Conservation (phyloP, 768 basidiomycete genomes). For the Boletus subcaerulescens region DNA sequence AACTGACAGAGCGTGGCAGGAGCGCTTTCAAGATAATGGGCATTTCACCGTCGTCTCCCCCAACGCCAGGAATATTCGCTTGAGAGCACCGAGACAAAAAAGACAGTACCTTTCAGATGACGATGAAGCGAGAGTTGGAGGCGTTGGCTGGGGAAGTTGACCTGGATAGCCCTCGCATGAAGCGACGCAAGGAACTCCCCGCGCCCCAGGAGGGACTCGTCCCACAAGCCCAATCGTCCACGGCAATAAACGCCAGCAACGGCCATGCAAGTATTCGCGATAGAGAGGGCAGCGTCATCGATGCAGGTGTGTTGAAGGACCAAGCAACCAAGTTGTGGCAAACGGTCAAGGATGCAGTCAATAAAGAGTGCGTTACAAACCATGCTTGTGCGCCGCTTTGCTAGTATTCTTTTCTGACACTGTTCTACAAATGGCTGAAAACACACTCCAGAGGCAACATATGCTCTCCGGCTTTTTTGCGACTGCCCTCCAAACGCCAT, state of each 20-base stretch:
- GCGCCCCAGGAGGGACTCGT: constrained; percentile 41
- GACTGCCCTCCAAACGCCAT: constrained; percentile 63
- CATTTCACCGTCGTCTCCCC: constrained; percentile 27
- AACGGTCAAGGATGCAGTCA: constrained; percentile 76
- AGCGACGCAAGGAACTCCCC: constrained; percentile 47
- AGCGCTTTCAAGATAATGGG: constrained; percentile 34
- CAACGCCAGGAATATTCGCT: constrained; percentile 25
- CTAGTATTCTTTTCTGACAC: constrained; percentile 43
- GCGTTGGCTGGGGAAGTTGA: constrained; percentile 38
- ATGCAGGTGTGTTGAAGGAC: constrained; percentile 47
- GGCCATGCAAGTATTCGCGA: constrained; percentile 18
- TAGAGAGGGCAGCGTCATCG: constrained; percentile 23
- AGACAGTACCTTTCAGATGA: constrained; percentile 23
- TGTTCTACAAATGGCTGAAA: constrained; percentile 29
- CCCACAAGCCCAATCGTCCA: constrained; percentile 28
- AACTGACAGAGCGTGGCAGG: constrained; percentile 20
- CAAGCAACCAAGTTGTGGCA: constrained; percentile 73
- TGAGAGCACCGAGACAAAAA: constrained; percentile 22
- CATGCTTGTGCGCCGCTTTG: constrained; percentile 36
- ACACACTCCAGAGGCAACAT: constrained; percentile 53
- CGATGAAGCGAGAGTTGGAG: constrained; percentile 54
- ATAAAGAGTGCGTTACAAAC: constrained; percentile 79
- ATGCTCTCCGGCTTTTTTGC: constrained; percentile 64
- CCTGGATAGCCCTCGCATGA: constrained; percentile 46
- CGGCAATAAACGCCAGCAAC: constrained; percentile 30